Evolutionary conservation across 257 asterid species (phyloP), one percentile per base, ranked within the genome.

Genomic region (Nicotiana obtusifolia): DNA sequence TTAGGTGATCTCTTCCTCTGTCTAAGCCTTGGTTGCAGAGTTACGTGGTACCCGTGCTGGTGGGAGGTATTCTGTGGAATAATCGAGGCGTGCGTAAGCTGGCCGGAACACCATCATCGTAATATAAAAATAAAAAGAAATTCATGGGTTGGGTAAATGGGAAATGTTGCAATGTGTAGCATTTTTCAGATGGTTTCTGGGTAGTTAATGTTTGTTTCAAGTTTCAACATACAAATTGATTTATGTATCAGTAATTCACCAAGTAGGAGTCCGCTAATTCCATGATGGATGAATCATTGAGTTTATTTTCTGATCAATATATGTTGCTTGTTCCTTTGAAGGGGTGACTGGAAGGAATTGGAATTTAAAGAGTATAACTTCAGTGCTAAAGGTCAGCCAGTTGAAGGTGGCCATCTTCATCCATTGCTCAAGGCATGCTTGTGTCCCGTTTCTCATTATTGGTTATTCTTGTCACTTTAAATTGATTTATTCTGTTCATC

Each of bases 401-500:
- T 92, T 61, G 98, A 94, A 88, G 98, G 99, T 77, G 99, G 98
- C 83, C 91, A 92, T 86, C 93, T 94, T 79, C 99, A 95, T 89
- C 98, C 99, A 16, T 84, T 95, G 89, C 93, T 90, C 81, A 95
- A 95, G 98, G 99, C 90, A 91, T 89, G 76, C 41, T 64, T 81
- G 71, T 19, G 26, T 86, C 60, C 76, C 17, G 4, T 77, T 65
- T 54, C 64, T 8, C 81, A 57, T n/a, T 71, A 35, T 33, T 66
- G 31, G 16, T 59, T 8, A 77, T 80, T 80, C 11, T 41, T 41
- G 49, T 60, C 20, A 0, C 14, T 60, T 80, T 49, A 26, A 4
- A 49, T 26, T 24, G 5, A 4, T 75, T 75, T 49, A 24, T 49
- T 75, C 62, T 75, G 62, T 75, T 75, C 24, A 10, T 16, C 26